Percentiles rank a stretch among this genome's conserved stretches.
Evolutionary conservation across 805 yeast species (phyloP).

Genomic region (Saccharomycopsis sp.): DNA sequence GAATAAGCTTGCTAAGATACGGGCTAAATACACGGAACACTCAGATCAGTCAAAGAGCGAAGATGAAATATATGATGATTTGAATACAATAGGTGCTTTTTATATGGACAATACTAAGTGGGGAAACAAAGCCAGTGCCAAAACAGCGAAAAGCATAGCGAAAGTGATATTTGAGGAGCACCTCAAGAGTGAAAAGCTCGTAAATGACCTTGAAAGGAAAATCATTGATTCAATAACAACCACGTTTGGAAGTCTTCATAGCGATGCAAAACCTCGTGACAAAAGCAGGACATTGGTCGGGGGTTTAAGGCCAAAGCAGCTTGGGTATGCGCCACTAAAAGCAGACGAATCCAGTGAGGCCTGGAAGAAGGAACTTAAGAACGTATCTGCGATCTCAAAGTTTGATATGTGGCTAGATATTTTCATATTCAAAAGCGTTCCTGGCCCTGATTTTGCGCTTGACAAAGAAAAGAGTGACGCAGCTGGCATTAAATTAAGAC

Average conservation of each 20-base stretch:
- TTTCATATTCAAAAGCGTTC: neutral
- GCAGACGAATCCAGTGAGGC: neutral
- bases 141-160: neutral
- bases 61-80: neutral
- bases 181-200: neutral
- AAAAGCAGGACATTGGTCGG: neutral
- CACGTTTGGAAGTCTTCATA: conserved; percentile 23
- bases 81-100: neutral
- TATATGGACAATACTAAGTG: neutral
- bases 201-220: neutral
- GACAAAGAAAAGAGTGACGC: neutral
- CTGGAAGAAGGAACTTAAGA: neutral
- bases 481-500: neutral
- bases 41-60: neutral
- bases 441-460: neutral
- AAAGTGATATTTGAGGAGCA: neutral
- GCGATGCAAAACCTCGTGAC: conserved; percentile 11
- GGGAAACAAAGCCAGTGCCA: neutral
- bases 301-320: neutral
- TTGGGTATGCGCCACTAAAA: neutral
- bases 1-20: neutral
- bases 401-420: conserved; percentile 1
- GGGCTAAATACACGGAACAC: neutral
- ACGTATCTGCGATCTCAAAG: neutral
- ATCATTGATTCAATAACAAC: neutral